These are phyloP conservation scores for Pyricularia sp. DNA, from an alignment of 2,329 filamentous ascomycete genomes.

Conservation along the genomic window DNA sequence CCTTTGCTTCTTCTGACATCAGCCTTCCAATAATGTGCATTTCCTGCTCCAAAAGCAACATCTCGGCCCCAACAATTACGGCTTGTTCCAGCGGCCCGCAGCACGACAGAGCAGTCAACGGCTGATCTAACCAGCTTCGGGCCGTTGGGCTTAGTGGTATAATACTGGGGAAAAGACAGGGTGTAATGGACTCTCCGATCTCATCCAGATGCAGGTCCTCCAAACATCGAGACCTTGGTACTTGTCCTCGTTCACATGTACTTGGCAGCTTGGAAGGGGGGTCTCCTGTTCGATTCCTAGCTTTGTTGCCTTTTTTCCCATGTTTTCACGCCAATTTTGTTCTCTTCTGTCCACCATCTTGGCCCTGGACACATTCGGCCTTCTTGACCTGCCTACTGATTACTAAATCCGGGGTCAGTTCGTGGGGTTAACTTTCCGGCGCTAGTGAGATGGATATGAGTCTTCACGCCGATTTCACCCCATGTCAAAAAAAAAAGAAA, in stretches of 20 bases:
- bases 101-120: not conserved
- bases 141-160: too few species aligned
- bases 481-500: too few species aligned
- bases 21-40: not conserved
- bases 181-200: too few species aligned
- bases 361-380: not conserved
- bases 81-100: not conserved
- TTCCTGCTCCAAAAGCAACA: not conserved
- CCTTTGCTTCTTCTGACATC: not conserved
- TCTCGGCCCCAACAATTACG: not conserved
- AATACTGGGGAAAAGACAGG: too few species aligned
- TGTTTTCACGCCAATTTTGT: not conserved
- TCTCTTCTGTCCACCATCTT: too few species aligned
- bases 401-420: not conserved
- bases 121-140: not conserved
- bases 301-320: not conserved
- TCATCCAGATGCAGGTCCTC: too few species aligned
- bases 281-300: not conserved
- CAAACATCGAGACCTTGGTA: not conserved
- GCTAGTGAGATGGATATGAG: not conserved
- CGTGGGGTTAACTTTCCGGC: not conserved
- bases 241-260: not conserved
- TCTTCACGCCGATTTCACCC: not conserved
- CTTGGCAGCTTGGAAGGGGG: not conserved
- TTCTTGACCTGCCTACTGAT: not conserved